Base-by-base conservation (phyloP, 1,284 basidiomycete species). In the Sporisorium reilianum region DNA sequence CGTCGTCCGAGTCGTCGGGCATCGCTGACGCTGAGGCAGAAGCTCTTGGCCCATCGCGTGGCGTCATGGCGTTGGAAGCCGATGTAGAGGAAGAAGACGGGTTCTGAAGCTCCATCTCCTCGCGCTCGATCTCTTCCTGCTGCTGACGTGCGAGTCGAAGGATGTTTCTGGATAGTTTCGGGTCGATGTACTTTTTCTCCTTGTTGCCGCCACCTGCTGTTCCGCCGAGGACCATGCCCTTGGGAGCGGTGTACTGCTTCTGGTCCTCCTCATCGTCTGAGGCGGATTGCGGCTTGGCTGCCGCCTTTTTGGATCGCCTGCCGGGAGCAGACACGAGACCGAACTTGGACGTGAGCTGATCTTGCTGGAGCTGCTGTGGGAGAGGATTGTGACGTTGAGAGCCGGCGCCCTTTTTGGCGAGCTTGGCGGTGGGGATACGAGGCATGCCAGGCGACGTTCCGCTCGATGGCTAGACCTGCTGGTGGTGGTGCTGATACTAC, bases 61-160 rank as follows among this genome's bases (percentile, higher is more conserved):
- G 26, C 7, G 40, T 50, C 85, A 64, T 84, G 14, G 77, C 78
- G 50, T 83, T 79, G 78, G 74, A 83, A 70, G 70, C 16, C 14
- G 36, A 14, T 38, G 60, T 25, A 8, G 46, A 28, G 11, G 59
- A 32, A 6, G 55, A 38, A 26, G 23, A n/a, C n/a, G n/a, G 79
- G 51, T 60, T 73, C 62, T 42, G 78, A 11, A 70, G 62, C 62
- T 74, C 73, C 28, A 75, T 69, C 44, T 84, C 81, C 55, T 85
- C 84, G 6, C 74, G 62, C 42, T 85, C 85, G 34, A 86, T 77
- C 85, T 99, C 97, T 82, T 94, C 91, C 86, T 98, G 95, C 86
- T 99, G 97, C 78, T 93, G 91, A 79, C 90, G 89, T 12, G 96
- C 96, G 60, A 99, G 90, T 81, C 95, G 91, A 78, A 99, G 92